Conservation (phyloP, 139 green algal species). For the Tetradesmus lagerheimii region DNA sequence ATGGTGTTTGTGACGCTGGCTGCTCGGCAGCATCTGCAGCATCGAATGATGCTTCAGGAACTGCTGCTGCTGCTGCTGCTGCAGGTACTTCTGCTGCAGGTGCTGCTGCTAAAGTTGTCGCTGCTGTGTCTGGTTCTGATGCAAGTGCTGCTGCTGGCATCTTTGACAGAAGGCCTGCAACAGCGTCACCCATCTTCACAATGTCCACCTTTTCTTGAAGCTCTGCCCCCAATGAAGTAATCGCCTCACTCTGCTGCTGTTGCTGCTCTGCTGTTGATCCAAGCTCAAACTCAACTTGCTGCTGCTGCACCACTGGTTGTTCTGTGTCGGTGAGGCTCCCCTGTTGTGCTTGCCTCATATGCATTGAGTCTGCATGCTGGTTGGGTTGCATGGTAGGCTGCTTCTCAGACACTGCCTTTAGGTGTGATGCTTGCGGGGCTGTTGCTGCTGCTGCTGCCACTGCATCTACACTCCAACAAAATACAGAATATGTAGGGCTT, state of each 20-base stretch:
- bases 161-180: background rate
- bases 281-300: background rate
- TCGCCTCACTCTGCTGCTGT: background rate
- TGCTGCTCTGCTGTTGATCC: no score
- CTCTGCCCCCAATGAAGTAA: background rate
- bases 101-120: background rate
- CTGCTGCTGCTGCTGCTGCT: background rate
- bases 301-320: background rate
- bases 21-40: background rate
- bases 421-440: background rate
- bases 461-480: background rate
- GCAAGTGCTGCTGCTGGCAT: background rate
- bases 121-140: background rate
- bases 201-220: background rate
- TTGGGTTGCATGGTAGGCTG: no score
- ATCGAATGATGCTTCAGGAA: background rate
- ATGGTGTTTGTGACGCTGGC: no score
- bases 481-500: background rate
- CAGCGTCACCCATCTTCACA: background rate
- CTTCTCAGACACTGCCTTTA: background rate
- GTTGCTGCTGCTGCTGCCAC: constrained; percentile 3
- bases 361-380: background rate
- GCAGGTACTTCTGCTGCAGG: background rate
- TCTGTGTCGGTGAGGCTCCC: background rate
- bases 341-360: background rate